Evolutionary conservation across 805 yeast species (phyloP), one percentile per base, ranked within the genome.

Genomic region (Starmerella potacharoeniae): DNA sequence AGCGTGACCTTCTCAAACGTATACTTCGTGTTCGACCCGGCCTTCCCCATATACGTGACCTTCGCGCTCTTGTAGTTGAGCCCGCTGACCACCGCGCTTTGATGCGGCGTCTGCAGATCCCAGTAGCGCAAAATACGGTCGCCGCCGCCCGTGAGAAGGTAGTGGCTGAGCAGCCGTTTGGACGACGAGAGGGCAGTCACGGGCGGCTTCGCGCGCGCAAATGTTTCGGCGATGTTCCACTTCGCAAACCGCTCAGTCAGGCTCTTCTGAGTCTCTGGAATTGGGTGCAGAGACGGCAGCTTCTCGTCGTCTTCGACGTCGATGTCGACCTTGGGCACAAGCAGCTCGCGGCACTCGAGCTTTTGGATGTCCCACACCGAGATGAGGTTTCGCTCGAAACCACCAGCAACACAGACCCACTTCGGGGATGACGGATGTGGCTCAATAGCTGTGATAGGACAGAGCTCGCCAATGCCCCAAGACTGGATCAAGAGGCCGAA

Each of bases 361-460:
- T 76, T 74, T 8, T 86, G 81, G 11, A 86, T 73, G 63, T 86
- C 91, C 93, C 95, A 86, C 0, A 87, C 74, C 0, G 84, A 75
- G 5, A 84, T 73, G 55, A 82, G 82, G 0, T 80, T 71, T 4
- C 75, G 76, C 2, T 76, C 75, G 30, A 79, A 75, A 0, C 93
- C 95, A 0, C 95, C 95, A 11, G 78, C 73, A 49, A 85, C 73
- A n/a, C 79, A 75, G 10, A 81, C 71, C 68, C 71, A 76, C 36
- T 74, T 69, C n/a, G 65, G 67, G 17, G 72, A 72, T 9, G 67
- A 68, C 0, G 84, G 80, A 36, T 79, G 71, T 3, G 71, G 58
- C 8, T 64, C 65, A 9, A 88, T 64, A 33, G 74, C 68, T 9
- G 71, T 70, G 8, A 88, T 80, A 0, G 83, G 78, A 28, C 65